Evolutionary conservation across 176 grass and related monocot species (phyloP).

Genomic region (Poa pratensis): DNA sequence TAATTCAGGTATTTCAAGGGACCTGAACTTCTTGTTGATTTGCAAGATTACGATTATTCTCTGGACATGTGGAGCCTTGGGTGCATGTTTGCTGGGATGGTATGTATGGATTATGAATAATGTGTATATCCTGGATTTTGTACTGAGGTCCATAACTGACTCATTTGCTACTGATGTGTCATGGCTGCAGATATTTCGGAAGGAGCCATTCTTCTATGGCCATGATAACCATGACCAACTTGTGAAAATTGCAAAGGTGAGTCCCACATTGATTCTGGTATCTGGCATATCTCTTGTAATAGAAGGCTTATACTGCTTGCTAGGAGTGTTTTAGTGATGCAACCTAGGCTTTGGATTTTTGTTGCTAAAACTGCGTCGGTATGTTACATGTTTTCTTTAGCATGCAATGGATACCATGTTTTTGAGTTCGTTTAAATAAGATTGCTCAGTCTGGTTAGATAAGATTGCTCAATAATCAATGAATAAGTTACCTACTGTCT

Average conservation of each 20-base stretch:
- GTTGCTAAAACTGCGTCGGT: neutral
- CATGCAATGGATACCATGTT: neutral
- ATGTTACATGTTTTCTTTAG: neutral
- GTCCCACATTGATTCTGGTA: slow-evolving; percentile 12
- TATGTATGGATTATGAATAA: slow-evolving; percentile 45
- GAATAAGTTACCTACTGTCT: no score
- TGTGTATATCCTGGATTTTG: neutral
- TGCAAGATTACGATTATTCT: slow-evolving; percentile 96
- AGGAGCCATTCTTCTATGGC: slow-evolving; percentile 99
- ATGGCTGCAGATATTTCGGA: slow-evolving; percentile 93
- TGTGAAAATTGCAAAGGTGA: slow-evolving; percentile 96
- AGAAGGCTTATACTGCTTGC: neutral
- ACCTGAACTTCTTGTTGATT: slow-evolving; percentile 92
- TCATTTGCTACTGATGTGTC: slow-evolving; percentile 33
- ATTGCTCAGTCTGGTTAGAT: neutral
- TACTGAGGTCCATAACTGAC: slow-evolving; percentile 20
- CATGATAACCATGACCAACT: slow-evolving; percentile 98
- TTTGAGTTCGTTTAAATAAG: neutral
- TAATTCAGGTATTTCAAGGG: slow-evolving; percentile 86
- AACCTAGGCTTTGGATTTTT: neutral
- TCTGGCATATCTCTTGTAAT: neutral
- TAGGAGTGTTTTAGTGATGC: neutral
- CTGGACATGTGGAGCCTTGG: slow-evolving; percentile 97
- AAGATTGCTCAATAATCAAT: neutral
- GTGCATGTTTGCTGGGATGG: slow-evolving; percentile 99